phyloP scores from a whole-genome alignment of 345 rosid genomes.

The Nasturtium officinale region DNA sequence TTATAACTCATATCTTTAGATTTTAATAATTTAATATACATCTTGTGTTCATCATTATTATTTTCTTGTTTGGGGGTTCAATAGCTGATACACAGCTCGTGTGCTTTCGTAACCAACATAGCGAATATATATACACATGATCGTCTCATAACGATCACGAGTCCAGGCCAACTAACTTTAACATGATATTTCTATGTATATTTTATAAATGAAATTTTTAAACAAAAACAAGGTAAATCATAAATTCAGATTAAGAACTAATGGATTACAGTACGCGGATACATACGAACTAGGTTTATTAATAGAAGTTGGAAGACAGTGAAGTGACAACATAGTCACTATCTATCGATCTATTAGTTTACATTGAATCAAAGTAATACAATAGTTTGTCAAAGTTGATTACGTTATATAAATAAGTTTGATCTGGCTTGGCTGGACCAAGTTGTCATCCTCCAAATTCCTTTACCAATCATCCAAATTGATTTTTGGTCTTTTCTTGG shows the following conservation, averaged over 20 bases:
- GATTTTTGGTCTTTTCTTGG: constrained; percentile 29
- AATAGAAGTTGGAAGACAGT: constrained; percentile 25
- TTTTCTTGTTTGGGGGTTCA: neutral
- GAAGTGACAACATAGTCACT: constrained; percentile 28
- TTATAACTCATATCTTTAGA: neutral
- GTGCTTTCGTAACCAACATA: too few relatives aligned
- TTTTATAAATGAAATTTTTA: neutral
- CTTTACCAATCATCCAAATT: constrained; percentile 39
- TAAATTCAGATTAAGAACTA: neutral
- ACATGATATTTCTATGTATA: neutral
- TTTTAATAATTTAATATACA: neutral
- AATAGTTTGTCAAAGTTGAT: constrained; percentile 20
- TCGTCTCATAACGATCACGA: too few relatives aligned
- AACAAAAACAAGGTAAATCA: neutral
- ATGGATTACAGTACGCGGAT: neutral
- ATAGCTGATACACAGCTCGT: neutral
- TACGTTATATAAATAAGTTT: neutral
- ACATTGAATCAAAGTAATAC: constrained; percentile 5
- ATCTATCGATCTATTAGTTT: neutral
- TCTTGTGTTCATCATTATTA: neutral
- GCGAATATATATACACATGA: too few relatives aligned
- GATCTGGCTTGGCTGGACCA: constrained; percentile 52
- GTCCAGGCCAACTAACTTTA: too few relatives aligned
- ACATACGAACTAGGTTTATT: neutral
- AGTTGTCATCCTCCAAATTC: constrained; percentile 49